Conservation (phyloP, 306 rosid genomes). For the Albizia julibrissin region DNA sequence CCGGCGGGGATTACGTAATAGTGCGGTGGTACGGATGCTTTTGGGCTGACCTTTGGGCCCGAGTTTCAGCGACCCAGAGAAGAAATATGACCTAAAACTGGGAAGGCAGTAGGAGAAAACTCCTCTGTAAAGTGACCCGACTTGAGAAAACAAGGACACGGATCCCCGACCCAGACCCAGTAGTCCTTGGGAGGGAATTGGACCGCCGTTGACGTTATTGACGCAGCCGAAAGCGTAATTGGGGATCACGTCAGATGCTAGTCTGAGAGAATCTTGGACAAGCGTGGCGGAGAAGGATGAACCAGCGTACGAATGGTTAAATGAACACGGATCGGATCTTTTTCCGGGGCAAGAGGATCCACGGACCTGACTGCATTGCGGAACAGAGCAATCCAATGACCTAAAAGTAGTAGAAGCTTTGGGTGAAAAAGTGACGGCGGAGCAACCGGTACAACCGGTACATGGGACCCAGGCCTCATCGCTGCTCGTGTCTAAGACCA, state of each 20-base stretch:
- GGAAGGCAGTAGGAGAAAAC: slow-evolving; percentile 10
- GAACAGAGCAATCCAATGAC: not conserved
- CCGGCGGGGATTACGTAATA: not conserved
- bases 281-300: not conserved
- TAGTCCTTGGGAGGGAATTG: not conserved
- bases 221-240: not conserved
- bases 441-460: not conserved
- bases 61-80: not conserved
- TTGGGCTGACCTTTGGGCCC: not conserved
- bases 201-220: not conserved
- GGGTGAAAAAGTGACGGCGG: not conserved
- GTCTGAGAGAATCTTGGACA: not conserved
- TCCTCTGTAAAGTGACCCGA: not conserved
- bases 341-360: not conserved
- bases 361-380: not conserved
- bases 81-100: not conserved
- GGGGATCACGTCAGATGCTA: not conserved
- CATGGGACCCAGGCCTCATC: slow-evolving; percentile 3
- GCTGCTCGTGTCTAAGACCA: not conserved
- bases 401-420: not conserved
- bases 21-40: not conserved
- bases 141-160: not conserved
- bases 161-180: not conserved
- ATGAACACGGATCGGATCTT: not conserved
- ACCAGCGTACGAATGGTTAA: not conserved